phyloP scores from a whole-genome alignment of 2,329 filamentous ascomycete species.

The Phaeosphaeriaceae sp. region DNA sequence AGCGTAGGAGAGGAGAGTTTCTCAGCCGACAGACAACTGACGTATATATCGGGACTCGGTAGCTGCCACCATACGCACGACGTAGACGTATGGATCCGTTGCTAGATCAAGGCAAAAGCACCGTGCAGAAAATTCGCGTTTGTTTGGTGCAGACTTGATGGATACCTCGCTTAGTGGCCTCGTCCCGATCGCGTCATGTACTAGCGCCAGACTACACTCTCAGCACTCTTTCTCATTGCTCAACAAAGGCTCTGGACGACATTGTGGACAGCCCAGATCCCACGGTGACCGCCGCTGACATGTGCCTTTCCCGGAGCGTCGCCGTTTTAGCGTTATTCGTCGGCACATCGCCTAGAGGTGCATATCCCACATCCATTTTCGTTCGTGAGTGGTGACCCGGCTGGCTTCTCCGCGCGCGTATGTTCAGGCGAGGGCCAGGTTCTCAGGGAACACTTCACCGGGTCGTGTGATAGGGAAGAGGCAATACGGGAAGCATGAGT shows the following conservation, averaged over 20 bases:
- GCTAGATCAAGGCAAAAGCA: constrained; percentile 20
- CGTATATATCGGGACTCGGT: constrained; percentile 26
- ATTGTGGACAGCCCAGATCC: constrained; percentile 14
- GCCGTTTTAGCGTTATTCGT: constrained; percentile 19
- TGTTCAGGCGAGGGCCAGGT: background rate
- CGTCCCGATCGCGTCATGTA: constrained; percentile 29
- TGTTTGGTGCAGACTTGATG: constrained; percentile 12
- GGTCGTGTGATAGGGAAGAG: background rate
- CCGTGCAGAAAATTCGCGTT: constrained; percentile 26
- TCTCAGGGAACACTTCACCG: background rate
- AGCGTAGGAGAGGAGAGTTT: constrained; percentile 11
- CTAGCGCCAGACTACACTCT: constrained; percentile 12
- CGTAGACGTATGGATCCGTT: constrained; percentile 14
- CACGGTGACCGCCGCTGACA: constrained; percentile 22
- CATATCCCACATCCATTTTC: background rate
- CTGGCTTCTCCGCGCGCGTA: background rate
- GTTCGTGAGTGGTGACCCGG: background rate
- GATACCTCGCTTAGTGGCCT: constrained; percentile 20
- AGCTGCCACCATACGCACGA: constrained; percentile 16
- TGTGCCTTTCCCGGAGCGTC: constrained; percentile 23
- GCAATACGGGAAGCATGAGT: background rate
- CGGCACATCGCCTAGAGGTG: constrained; percentile 20
- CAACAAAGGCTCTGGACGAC: constrained; percentile 6
- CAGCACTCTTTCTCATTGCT: constrained; percentile 24
- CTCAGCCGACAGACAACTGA: constrained; percentile 18